Percentiles rank a stretch among this genome's conserved stretches.
Conservation (phyloP, 2,329 filamentous ascomycete genomes). For the Plectosphaerella plurivora region DNA sequence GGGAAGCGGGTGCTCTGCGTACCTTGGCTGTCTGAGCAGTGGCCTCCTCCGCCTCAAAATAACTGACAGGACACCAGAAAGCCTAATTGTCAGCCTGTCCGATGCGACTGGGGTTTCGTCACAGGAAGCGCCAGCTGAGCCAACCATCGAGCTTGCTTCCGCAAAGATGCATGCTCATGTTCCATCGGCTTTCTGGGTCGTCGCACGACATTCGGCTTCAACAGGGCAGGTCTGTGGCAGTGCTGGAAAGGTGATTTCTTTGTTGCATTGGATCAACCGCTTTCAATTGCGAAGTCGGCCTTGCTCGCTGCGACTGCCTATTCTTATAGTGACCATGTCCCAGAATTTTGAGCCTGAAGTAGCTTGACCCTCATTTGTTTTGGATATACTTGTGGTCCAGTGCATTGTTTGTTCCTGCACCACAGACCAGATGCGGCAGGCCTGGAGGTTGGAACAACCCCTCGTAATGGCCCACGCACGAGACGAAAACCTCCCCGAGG, state of each 20-base stretch:
- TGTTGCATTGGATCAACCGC: background rate
- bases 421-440: no score
- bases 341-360: background rate
- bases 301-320: background rate
- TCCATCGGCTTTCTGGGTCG: background rate
- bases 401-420: no score
- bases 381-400: background rate
- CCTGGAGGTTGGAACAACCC: background rate
- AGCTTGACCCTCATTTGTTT: background rate
- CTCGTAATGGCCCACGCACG: background rate
- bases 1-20: background rate
- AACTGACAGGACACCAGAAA: background rate
- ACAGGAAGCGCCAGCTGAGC: background rate
- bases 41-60: background rate
- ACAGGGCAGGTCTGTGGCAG: background rate
- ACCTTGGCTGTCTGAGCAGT: background rate
- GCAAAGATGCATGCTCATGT: background rate
- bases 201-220: background rate
- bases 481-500: constrained; percentile 7
- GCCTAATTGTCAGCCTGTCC: background rate
- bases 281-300: background rate
- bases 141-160: background rate
- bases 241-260: background rate
- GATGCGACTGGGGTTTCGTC: no score
- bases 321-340: background rate